These are phyloP conservation scores for Trypanosoma lewisi DNA, from an alignment of 208 protist genomes.

Conservation along the genomic window DNA sequence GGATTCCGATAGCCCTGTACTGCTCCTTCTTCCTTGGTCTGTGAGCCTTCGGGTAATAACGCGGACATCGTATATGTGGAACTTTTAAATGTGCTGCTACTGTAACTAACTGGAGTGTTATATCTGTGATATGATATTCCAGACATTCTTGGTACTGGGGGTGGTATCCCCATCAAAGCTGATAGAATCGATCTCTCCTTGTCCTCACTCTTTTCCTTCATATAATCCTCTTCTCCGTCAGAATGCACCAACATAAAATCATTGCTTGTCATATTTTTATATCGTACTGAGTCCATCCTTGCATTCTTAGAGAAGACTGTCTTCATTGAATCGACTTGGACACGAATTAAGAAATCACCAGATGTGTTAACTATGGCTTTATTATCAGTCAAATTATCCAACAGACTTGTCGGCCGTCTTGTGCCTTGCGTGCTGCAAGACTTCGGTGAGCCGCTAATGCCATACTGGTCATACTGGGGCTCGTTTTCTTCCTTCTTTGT, in stretches of 20 bases:
- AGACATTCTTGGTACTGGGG: neutral
- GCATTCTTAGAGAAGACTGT: constrained; percentile 3
- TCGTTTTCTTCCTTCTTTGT: neutral
- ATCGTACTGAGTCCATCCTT: neutral
- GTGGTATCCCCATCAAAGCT: neutral
- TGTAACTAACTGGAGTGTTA: constrained; percentile 3
- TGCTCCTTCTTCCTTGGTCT: neutral
- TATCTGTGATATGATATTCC: neutral
- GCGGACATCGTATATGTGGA: neutral
- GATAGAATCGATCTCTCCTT: too few relatives aligned
- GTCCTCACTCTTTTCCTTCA: neutral
- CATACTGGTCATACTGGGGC: neutral
- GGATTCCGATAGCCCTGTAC: neutral
- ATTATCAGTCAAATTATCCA: neutral
- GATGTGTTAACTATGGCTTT: neutral
- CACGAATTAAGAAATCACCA: neutral
- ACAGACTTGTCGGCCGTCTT: neutral
- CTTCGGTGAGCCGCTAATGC: neutral
- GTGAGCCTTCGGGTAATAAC: neutral
- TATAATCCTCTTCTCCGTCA: constrained; percentile 26
- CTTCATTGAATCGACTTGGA: neutral
- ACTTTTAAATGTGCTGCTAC: constrained; percentile 11
- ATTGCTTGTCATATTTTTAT: constrained; percentile 1
- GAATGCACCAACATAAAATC: constrained; percentile 32
- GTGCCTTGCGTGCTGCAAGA: neutral